Evolutionary conservation across 345 rosid genomes (phyloP), one percentile per base, ranked within the genome.

Genomic region (Dipteronia sinensis): DNA sequence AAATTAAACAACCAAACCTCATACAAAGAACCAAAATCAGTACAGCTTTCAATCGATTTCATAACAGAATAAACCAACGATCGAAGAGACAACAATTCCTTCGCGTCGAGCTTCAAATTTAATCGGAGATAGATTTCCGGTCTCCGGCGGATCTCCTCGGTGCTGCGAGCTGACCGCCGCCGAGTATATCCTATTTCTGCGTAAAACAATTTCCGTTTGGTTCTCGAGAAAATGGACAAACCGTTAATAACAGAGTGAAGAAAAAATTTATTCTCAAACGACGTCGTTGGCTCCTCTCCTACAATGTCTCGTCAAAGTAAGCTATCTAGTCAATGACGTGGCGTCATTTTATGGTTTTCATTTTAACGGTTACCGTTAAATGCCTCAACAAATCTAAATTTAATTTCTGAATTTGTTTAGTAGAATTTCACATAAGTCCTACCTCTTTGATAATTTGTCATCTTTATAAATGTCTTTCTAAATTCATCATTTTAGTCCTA

Each of bases 1-100:
- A 4, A 31, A 31, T 31, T 9, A 66, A 74, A 34, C 49, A 34
- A 74, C 40, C 56, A 58, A 67, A 85, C 89, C 78, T 75, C 76
- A 74, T 83, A 77, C 15, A 42, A 22, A 34, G 79, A 84, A 78
- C 81, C 64, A 66, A 80, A 84, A 58, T 80, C 75, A 65, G 75
- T 78, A 75, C 82, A 80, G 10, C 74, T 82, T 6, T 77, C 74
- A 16, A 82, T 81, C 2, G 83, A 82, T 62, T 78, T 74, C 68
- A 51, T 31, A 31, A 31, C 78, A 3, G 89, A 86, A 82, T 80
- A 85, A 23, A 87, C 75, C 66, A 88, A 69, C 3, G 81, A 66
- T 17, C 27, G 27, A 47, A 87, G 70, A n/a, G 80, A 53, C 13
- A 76, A 71, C 65, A 76, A 69, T 22, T 86, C 80, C 6, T 44